Base-by-base conservation (phyloP, 129 eudicot genomes). In the Centrapalus pauciflorus region DNA sequence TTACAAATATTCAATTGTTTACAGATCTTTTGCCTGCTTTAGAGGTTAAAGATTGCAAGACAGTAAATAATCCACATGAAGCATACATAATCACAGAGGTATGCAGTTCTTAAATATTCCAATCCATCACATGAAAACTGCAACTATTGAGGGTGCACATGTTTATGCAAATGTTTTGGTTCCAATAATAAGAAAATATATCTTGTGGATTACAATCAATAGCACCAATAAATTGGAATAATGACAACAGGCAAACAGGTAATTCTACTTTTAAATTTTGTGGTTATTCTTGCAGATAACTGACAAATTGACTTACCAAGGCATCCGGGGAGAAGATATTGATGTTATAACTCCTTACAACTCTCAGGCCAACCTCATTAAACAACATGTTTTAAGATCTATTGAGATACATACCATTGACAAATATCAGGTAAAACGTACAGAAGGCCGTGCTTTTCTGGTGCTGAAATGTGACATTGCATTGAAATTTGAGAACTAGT, bases 391-490 rank as follows among this genome's bases (percentile, higher is more conserved):
- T 64, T 73, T 87, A 28, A 76, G 58, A 54, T 75, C 91, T 32
- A 96, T 92, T 78, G 98, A 92, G 91, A 87, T 88, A 67, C 90
- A 92, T 73, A 92, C 98, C 16, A 92, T 92, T 55, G 98, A 92
- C 82, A 92, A 88, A 77, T 92, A 92, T 75, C 98, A 92, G 98
- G 98, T 91, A 69, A 67, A 38, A 63, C 38, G 45, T 46, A n/a
- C n/a, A n/a, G n/a, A n/a, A n/a, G n/a, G n/a, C n/a, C n/a, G n/a
- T n/a, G n/a, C n/a, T n/a, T n/a, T n/a, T n/a, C n/a, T n/a, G n/a
- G n/a, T n/a, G n/a, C n/a, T n/a, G n/a, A n/a, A n/a, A n/a, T 55
- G 26, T 27, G 25, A 0, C 30, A 59, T 23, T 10, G 48, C 4
- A 4, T 10, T 60, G 19, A 60, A n/a, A 60, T 60, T 60, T 60